phyloP scores from a whole-genome alignment of 148 eudicot genomes.

The Linanthus parryae region DNA sequence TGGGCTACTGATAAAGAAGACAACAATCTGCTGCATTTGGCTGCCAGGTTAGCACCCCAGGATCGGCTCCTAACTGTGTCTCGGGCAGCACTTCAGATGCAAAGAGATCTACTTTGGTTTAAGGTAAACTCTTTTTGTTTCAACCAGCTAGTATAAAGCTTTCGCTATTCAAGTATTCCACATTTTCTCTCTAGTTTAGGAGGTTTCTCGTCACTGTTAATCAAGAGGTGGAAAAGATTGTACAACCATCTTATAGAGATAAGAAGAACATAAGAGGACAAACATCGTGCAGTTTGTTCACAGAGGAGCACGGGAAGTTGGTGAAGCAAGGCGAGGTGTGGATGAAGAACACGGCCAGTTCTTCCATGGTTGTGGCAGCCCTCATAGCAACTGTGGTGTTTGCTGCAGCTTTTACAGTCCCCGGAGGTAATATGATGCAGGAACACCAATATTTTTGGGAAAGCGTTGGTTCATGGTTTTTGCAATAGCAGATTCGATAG shows the following conservation, averaged over 20 bases:
- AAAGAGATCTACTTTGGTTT: background rate
- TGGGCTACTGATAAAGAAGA: background rate
- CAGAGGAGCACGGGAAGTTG: conserved; percentile 21
- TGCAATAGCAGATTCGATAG: conserved; percentile 4
- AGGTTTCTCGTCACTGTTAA: too few relatives aligned
- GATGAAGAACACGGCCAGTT: conserved; percentile 22
- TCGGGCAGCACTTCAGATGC: conserved; percentile 1
- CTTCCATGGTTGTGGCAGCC: conserved; percentile 22
- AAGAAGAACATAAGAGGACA: conserved; percentile 7
- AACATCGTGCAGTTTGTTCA: conserved; percentile 13
- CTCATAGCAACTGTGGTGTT: conserved; percentile 26
- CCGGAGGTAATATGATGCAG: conserved; percentile 23
- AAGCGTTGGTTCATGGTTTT: conserved; percentile 9
- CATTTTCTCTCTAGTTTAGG: too few relatives aligned
- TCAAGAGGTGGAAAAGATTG: conserved; percentile 25
- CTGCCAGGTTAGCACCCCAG: background rate
- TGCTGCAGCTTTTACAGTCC: conserved; percentile 23
- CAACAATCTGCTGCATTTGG: background rate
- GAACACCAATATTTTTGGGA: conserved; percentile 5
- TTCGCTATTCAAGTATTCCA: too few relatives aligned
- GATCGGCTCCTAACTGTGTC: background rate
- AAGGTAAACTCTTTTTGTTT: too few relatives aligned
- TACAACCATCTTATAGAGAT: conserved; percentile 18
- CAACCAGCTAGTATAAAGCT: too few relatives aligned
- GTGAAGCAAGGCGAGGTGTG: conserved; percentile 21